These are phyloP conservation scores for Deuterostichococcus epilithicus DNA, from an alignment of 139 green algal genomes.

Conservation along the genomic window DNA sequence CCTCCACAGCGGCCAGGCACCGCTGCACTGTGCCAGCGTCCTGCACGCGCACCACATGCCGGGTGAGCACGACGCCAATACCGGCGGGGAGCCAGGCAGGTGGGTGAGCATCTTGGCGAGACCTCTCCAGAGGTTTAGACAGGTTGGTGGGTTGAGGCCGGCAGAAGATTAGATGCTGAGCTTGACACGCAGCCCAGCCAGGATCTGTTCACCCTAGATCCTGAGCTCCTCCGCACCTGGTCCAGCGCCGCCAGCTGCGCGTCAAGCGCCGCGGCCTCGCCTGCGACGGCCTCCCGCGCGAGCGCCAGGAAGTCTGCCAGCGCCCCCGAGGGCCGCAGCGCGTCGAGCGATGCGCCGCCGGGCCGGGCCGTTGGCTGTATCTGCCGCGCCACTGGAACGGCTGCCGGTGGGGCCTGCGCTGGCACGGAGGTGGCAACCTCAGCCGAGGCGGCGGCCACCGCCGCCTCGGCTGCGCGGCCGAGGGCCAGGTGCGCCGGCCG, in stretches of 20 bases:
- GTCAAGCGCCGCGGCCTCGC: slow-evolving; percentile 13
- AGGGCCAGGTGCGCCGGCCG: too few relatives aligned
- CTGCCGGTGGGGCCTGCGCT: too few relatives aligned
- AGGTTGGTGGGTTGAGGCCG: too few relatives aligned
- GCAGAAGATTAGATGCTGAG: too few relatives aligned
- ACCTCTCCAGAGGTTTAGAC: background rate
- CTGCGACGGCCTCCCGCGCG: slow-evolving; percentile 26
- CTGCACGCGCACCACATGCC: background rate
- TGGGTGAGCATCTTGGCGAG: background rate
- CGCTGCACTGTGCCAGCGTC: background rate
- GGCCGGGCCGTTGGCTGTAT: too few relatives aligned
- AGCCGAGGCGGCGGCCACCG: too few relatives aligned
- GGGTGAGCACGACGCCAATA: too few relatives aligned
- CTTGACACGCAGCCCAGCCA: background rate
- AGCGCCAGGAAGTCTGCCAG: slow-evolving; percentile 43
- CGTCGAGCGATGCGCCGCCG: too few relatives aligned
- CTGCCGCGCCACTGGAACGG: too few relatives aligned
- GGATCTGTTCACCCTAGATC: too few relatives aligned
- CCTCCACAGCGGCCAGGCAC: slow-evolving; percentile 6
- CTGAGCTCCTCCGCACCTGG: background rate
- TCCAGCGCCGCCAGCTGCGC: slow-evolving; percentile 30
- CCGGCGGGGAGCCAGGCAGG: background rate
- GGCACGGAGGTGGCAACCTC: too few relatives aligned
- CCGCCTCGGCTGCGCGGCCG: too few relatives aligned
- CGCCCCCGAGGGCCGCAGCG: background rate